Evolutionary conservation across 768 basidiomycete genomes (phyloP).

Genomic region (Amanita inopinata): DNA sequence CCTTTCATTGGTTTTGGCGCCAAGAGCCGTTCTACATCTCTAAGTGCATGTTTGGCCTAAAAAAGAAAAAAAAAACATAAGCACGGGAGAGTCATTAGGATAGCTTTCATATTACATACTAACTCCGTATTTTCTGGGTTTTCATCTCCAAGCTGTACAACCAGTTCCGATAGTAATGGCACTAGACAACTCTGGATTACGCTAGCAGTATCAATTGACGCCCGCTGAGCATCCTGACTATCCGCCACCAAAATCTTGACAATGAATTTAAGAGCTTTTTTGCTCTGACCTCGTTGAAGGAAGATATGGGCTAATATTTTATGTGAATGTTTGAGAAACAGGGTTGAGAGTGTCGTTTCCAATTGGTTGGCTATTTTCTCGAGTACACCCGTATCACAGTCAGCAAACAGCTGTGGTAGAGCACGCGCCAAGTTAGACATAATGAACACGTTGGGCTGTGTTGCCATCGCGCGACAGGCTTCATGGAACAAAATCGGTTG

Average conservation of each 20-base stretch:
- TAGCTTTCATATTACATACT: slow-evolving; percentile 26
- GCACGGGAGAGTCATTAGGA: too few species aligned
- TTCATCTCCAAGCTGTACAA: slow-evolving; percentile 70
- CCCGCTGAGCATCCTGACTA: slow-evolving; percentile 24
- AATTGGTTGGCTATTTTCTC: slow-evolving; percentile 51
- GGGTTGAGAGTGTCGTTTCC: slow-evolving; percentile 28
- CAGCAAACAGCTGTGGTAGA: slow-evolving; percentile 61
- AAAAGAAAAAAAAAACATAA: too few species aligned
- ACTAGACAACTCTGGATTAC: slow-evolving; percentile 61
- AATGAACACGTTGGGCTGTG: slow-evolving; percentile 51
- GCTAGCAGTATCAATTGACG: slow-evolving; percentile 33
- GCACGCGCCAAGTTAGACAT: slow-evolving; percentile 51
- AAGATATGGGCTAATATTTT: slow-evolving; percentile 61
- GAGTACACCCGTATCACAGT: slow-evolving; percentile 47
- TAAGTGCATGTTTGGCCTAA: slow-evolving; percentile 27
- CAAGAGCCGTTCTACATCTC: slow-evolving; percentile 38
- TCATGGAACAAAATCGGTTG: slow-evolving; percentile 55
- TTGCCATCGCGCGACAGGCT: slow-evolving; percentile 57
- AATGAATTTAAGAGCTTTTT: slow-evolving; percentile 53
- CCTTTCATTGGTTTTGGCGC: slow-evolving; percentile 16
- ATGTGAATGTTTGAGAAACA: slow-evolving; percentile 49
- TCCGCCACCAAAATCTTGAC: slow-evolving; percentile 44
- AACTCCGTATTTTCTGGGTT: slow-evolving; percentile 31
- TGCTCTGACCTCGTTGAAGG: slow-evolving; percentile 48
- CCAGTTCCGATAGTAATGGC: slow-evolving; percentile 63